These are phyloP conservation scores for Anethum foeniculum DNA, from an alignment of 140 eudicot species.

Conservation along the genomic window DNA sequence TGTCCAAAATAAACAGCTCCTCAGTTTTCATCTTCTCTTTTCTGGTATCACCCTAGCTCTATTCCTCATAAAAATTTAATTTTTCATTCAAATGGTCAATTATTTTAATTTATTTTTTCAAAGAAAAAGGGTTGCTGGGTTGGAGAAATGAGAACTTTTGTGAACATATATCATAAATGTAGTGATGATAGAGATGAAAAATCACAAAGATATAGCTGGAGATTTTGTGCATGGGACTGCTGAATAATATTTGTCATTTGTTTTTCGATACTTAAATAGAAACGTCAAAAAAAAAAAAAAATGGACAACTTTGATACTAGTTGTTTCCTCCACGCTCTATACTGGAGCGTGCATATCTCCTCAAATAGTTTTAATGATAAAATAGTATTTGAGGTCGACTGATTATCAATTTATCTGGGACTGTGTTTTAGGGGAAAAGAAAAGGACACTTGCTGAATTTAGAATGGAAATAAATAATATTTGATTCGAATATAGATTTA, in stretches of 20 bases:
- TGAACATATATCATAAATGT: background rate
- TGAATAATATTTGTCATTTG: background rate
- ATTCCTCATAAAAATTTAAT: background rate
- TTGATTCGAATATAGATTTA: too few species aligned
- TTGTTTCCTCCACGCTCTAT: background rate
- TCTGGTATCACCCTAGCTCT: background rate
- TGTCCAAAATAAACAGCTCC: background rate
- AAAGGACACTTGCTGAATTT: too few species aligned
- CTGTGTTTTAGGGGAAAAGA: too few species aligned
- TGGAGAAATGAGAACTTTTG: background rate
- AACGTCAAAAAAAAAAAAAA: too few species aligned
- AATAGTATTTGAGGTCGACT: too few species aligned
- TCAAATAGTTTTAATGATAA: too few species aligned
- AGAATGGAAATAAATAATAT: too few species aligned
- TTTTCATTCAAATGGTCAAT: too few species aligned
- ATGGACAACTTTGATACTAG: too few species aligned
- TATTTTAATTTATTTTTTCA: too few species aligned
- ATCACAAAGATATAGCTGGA: background rate
- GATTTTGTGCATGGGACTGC: conserved; percentile 2
- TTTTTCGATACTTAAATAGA: background rate
- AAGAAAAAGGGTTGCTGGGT: background rate
- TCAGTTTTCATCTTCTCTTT: background rate
- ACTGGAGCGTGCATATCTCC: too few species aligned
- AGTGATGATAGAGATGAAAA: background rate
- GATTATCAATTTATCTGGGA: too few species aligned